Conservation (phyloP, 2,329 filamentous ascomycete genomes). For the Aspergillus chevalieri region DNA sequence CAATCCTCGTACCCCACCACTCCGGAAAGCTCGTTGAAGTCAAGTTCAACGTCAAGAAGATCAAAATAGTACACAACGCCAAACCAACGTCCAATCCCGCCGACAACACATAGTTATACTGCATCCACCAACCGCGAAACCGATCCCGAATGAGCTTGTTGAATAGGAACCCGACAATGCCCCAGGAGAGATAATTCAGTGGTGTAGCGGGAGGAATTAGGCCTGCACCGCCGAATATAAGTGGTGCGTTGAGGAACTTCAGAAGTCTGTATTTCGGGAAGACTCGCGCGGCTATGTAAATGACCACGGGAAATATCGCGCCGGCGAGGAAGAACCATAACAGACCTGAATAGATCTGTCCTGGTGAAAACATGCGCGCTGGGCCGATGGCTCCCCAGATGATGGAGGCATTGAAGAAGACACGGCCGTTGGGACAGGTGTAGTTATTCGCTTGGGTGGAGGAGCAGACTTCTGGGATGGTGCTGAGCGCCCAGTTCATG, state of each 20-base stretch:
- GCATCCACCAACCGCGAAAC: constrained; percentile 67
- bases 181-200: constrained; percentile 67
- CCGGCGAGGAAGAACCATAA: constrained; percentile 69
- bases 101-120: constrained; percentile 71
- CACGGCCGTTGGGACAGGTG: constrained; percentile 52
- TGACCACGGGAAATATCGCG: constrained; percentile 55
- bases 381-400: constrained; percentile 71
- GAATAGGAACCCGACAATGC: constrained; percentile 60
- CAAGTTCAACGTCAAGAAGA: constrained; percentile 63
- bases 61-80: constrained; percentile 59
- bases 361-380: constrained; percentile 59
- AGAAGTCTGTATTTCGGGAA: constrained; percentile 54
- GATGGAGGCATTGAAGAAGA: constrained; percentile 64
- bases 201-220: constrained; percentile 64
- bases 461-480: constrained; percentile 61
- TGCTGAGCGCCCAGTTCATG: constrained; percentile 42
- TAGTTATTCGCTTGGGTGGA: constrained; percentile 54
- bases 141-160: constrained; percentile 61
- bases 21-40: constrained; percentile 50
- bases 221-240: constrained; percentile 61
- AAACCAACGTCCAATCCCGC: constrained; percentile 65
- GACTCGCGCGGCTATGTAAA: constrained; percentile 55
- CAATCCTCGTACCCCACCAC: constrained; percentile 65
- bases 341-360: constrained; percentile 57
- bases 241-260: constrained; percentile 61